phyloP scores from a whole-genome alignment of 805 yeast species.

The Yarrowia keelungensis region DNA sequence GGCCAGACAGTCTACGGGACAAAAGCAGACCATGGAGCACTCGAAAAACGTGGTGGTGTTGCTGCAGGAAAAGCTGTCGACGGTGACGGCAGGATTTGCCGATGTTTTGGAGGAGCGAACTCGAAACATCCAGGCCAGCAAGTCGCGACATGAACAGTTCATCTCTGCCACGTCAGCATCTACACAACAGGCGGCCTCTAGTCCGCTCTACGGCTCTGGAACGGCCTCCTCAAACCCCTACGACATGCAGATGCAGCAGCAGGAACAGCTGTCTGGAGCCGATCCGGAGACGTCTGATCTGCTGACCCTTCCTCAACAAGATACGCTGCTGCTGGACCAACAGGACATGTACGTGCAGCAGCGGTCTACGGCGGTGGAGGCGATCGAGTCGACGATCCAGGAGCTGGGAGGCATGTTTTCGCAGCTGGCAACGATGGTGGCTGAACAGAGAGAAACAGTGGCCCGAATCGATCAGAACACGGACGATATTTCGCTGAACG shows the following conservation, averaged over 20 bases:
- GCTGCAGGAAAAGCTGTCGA: slow-evolving; percentile 86
- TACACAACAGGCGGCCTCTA: slow-evolving; percentile 41
- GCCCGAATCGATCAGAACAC: slow-evolving; percentile 95
- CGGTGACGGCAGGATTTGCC: slow-evolving; percentile 90
- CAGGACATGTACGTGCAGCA: slow-evolving; percentile 76
- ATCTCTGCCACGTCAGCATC: slow-evolving; percentile 57
- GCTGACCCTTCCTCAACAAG: slow-evolving; percentile 84
- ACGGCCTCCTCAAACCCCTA: slow-evolving; percentile 32
- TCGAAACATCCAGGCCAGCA: slow-evolving; percentile 77
- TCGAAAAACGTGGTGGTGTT: slow-evolving; percentile 86
- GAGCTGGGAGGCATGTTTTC: slow-evolving; percentile 95
- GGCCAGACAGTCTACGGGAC: slow-evolving; percentile 54
- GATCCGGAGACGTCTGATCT: slow-evolving; percentile 54
- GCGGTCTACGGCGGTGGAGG: slow-evolving; percentile 89
- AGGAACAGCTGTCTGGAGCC: slow-evolving; percentile 42
- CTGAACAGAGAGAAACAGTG: slow-evolving; percentile 94
- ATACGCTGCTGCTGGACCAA: slow-evolving; percentile 86
- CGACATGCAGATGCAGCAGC: slow-evolving; percentile 47
- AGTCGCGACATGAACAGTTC: slow-evolving; percentile 83
- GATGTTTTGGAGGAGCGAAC: slow-evolving; percentile 89
- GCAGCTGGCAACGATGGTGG: slow-evolving; percentile 96
- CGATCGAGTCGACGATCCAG: slow-evolving; percentile 95
- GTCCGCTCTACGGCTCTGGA: slow-evolving; percentile 40
- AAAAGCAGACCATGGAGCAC: slow-evolving; percentile 72
- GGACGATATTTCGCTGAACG: slow-evolving; percentile 88